Conservation (phyloP, 2,329 filamentous ascomycete genomes). For the Penicillium sp. region DNA sequence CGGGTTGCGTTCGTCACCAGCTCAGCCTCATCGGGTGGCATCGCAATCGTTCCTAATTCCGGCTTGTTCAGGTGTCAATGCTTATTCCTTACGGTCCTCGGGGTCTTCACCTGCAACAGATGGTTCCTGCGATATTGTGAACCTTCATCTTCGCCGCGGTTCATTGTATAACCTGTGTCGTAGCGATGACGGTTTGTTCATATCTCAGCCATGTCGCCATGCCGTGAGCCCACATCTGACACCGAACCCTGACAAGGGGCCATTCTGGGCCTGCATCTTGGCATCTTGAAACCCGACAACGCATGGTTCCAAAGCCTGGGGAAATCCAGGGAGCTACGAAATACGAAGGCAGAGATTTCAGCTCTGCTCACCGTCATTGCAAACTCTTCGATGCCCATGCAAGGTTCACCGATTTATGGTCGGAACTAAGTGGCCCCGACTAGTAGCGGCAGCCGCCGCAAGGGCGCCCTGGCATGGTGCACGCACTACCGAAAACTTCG, state of each 20-base stretch:
- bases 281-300: not conserved
- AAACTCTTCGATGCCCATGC: constrained; percentile 6
- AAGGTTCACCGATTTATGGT: constrained; percentile 17
- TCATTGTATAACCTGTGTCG: not conserved
- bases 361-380: constrained; percentile 1
- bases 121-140: not conserved
- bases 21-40: not conserved
- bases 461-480: constrained; percentile 13
- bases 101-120: not conserved
- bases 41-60: not conserved
- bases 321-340: not conserved
- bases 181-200: not conserved
- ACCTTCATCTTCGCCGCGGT: not conserved
- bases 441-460: constrained; percentile 18
- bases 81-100: not conserved
- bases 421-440: not conserved
- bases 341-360: not conserved
- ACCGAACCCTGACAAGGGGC: not conserved
- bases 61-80: not conserved
- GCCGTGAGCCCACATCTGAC: not conserved
- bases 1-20: not conserved
- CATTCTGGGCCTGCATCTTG: not conserved
- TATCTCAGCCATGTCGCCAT: not conserved
- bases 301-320: not conserved
- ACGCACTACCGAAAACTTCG: not conserved